A percentile compares a stretch with the other conserved stretches of the same genome.
Conservation (phyloP, 2,329 filamentous ascomycete genomes). For the Neonectria faginata region DNA sequence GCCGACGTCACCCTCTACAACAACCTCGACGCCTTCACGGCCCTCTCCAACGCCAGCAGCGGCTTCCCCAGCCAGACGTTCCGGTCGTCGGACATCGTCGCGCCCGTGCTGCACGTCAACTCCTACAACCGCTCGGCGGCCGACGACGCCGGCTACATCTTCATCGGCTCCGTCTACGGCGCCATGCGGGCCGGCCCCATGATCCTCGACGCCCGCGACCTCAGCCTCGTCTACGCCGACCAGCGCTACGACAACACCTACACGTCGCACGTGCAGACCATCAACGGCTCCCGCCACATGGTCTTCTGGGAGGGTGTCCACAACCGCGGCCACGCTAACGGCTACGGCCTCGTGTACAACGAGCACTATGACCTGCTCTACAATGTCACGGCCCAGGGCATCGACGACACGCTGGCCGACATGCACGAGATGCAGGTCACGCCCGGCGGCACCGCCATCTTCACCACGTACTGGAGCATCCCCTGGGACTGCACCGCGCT, state of each 20-base stretch:
- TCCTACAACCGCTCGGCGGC: slow-evolving; percentile 42
- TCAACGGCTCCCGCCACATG: slow-evolving; percentile 49
- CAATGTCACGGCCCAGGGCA: slow-evolving; percentile 52
- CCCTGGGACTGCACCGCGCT: slow-evolving; percentile 46
- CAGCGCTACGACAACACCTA: slow-evolving; percentile 47
- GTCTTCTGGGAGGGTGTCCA: slow-evolving; percentile 52
- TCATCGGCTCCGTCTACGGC: slow-evolving; percentile 46
- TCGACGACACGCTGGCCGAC: slow-evolving; percentile 51
- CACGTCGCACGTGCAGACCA: slow-evolving; percentile 45
- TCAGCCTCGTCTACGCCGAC: slow-evolving; percentile 54
- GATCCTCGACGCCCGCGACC: slow-evolving; percentile 51
- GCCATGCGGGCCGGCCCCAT: slow-evolving; percentile 47
- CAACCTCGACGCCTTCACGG: slow-evolving; percentile 46
- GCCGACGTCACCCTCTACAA: slow-evolving; percentile 45
- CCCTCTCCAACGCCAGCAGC: slow-evolving; percentile 40
- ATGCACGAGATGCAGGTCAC: slow-evolving; percentile 60
- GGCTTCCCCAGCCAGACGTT: slow-evolving; percentile 50
- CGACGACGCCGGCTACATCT: slow-evolving; percentile 49
- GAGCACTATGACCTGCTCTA: slow-evolving; percentile 52
- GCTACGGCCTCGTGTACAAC: slow-evolving; percentile 49
- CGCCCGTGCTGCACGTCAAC: slow-evolving; percentile 52
- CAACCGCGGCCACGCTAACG: slow-evolving; percentile 45
- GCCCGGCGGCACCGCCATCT: slow-evolving; percentile 53
- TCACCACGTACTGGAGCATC: slow-evolving; percentile 55
- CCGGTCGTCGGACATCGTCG: slow-evolving; percentile 48